Evolutionary conservation across 2,329 filamentous ascomycete genomes (phyloP), one percentile per base, ranked within the genome.

Genomic region (Calonectria ilicicola): DNA sequence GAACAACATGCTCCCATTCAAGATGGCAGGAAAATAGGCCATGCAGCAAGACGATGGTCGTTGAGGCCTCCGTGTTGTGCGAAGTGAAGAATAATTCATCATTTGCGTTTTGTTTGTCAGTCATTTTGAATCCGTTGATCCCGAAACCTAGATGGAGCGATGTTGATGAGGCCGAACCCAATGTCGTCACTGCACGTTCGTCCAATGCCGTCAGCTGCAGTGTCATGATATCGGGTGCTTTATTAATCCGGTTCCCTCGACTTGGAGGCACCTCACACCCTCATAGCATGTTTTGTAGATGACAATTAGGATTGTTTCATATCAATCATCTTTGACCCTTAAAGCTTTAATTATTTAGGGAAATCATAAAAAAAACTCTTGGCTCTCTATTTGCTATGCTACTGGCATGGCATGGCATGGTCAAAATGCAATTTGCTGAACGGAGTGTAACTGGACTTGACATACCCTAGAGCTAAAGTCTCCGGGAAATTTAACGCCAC

Each of bases 1-100:
- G 67, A 27, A 65, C 51, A 21, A 70, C 62, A 40, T 70, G 62
- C 42, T 65, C 60, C 67, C 67, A 70, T 40, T 70, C 60, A 10
- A 69, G 67, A 46, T 69, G 60, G 27, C 67, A 65, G 19, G 47
- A 65, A 29, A 69, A 65, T 38, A 69, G 29, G 40, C 63, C 68
- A 60, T 70, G 68, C n/a, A 70, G 40, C 32, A 60, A 40, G 60
- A 66, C 44, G 38, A 71, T 32, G 5, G 63, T 62, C n/a, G 29
- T 49, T 23, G 40, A 26, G 38, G 67, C 32, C 15, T n/a, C 46
- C 51, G 53, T 12, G 53, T 62, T 68, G 21, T 68, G 65, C 7
- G 53, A 21, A 10, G 23, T 21, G 42, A 68, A 68, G 12, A 29
- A 68, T 8, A 68, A 27, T 27, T 62, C 65, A 21, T 68, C 29